phyloP scores from a whole-genome alignment of 2,329 filamentous ascomycete genomes.

The Talaromyces sp. region DNA sequence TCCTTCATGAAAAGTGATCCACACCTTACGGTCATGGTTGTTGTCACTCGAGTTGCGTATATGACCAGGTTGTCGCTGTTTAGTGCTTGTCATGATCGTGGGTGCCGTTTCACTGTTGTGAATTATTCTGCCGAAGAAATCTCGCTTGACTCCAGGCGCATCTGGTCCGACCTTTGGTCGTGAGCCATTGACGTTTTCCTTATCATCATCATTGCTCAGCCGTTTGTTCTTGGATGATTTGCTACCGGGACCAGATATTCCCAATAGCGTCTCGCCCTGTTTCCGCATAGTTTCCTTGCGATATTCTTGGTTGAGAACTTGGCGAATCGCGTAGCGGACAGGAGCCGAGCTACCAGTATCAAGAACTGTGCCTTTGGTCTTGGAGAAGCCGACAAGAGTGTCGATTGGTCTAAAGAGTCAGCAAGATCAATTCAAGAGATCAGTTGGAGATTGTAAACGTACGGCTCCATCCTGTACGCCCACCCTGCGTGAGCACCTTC shows the following conservation, averaged over 20 bases:
- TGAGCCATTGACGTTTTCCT: constrained; percentile 7
- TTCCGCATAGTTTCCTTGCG: constrained; percentile 67
- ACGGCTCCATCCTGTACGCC: constrained; percentile 95
- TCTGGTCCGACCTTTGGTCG: constrained; percentile 26
- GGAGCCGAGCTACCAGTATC: constrained; percentile 60
- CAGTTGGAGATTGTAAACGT: constrained; percentile 49
- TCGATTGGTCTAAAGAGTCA: constrained; percentile 61
- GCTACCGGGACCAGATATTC: constrained; percentile 21
- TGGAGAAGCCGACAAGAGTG: constrained; percentile 64
- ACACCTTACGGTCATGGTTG: constrained; percentile 60
- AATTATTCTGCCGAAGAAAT: constrained; percentile 81
- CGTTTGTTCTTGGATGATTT: constrained; percentile 23
- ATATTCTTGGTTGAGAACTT: constrained; percentile 89
- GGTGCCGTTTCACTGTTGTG: constrained; percentile 41
- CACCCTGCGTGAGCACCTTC: constrained; percentile 63
- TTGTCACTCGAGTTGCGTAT: constrained; percentile 35
- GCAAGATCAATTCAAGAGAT: constrained; percentile 30
- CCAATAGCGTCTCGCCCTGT: constrained; percentile 60
- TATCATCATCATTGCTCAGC: constrained; percentile 25
- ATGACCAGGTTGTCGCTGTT: constrained; percentile 30
- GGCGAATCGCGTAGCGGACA: constrained; percentile 86
- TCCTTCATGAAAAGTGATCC: constrained; percentile 87
- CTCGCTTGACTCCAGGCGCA: constrained; percentile 57
- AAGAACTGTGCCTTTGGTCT: constrained; percentile 40
- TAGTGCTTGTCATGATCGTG: constrained; percentile 27